Base-by-base conservation (phyloP, 148 eudicot genomes). In the Cornus kousa region DNA sequence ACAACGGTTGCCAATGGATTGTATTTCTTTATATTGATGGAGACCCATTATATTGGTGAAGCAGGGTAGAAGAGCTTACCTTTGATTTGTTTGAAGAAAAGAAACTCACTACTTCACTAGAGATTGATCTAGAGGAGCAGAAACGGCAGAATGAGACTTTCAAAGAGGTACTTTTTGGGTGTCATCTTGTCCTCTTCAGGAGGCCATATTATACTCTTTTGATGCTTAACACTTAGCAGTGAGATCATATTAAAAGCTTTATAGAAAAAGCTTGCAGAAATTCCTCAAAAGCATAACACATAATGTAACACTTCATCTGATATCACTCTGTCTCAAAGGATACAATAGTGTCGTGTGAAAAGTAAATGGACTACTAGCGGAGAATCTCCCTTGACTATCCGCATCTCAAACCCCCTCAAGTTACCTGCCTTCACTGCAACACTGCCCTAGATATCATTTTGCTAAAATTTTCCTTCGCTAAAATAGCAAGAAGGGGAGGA, bases 51-150 rank as follows among this genome's bases (percentile, higher is more conserved):
- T 39, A 77, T 84, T 85, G 74, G 81, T 79, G 83, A 78, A 71
- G 23, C 90, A 96, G 99, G 91, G 75, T 91, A 46, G 91, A 96
- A 88, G 95, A 94, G 82, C 87, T 90, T 75, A 80, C 85, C 70
- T 81, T 65, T 69, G 87, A 82, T 77, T 81, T 87, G 74, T 33
- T 79, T 73, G 86, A 91, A 81, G 88, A 84, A 70, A 88, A 91
- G 81, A 85, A 81, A 78, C 85, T 85, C 62, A 80, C 85, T 69
- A 74, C 67, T 70, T 79, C 78, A 74, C 84, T 93, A 69, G 86
- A 80, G 70, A 83, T 32, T 80, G 84, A 90, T 83, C 75, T 91
- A 68, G 91, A 82, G 74, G 86, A 90, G 76, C 88, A 85, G 68
- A 86, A 85, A 77, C 84, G 78, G 73, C 93, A 96, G 85, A 84